Evolutionary conservation across 1,284 basidiomycete species (phyloP).

Genomic region (Microbotryomycetes sp.): DNA sequence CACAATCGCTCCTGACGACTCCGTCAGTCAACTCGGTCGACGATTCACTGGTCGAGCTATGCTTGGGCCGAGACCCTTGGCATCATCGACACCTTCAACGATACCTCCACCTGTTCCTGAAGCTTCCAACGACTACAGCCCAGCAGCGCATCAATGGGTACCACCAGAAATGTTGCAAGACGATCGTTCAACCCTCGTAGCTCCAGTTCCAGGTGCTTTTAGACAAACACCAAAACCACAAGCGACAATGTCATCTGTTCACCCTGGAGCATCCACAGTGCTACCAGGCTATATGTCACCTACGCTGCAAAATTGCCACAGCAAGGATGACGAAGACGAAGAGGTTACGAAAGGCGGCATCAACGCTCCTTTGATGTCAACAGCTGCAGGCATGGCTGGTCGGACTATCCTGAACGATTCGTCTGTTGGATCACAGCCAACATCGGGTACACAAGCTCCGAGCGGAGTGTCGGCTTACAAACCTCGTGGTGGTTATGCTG

Average conservation of each 20-base stretch:
- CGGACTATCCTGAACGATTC: too few species aligned
- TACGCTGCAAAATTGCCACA: too few species aligned
- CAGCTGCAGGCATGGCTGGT: neutral
- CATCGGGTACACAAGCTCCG: neutral
- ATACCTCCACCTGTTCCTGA: conserved; percentile 1
- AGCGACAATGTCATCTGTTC: neutral
- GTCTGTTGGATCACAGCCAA: too few species aligned
- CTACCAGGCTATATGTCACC: neutral
- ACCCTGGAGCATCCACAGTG: neutral
- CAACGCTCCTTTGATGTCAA: conserved; percentile 8
- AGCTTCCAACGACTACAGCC: conserved; percentile 2
- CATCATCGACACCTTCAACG: neutral
- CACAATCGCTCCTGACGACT: conserved; percentile 27
- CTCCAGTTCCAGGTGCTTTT: neutral
- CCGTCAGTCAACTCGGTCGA: conserved; percentile 27
- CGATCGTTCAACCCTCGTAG: conserved; percentile 18
- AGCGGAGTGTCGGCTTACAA: conserved; percentile 12
- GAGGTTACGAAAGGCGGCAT: neutral
- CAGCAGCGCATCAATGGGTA: conserved; percentile 11
- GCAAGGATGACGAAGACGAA: conserved; percentile 14
- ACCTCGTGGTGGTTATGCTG: conserved; percentile 19
- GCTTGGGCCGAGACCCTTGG: conserved; percentile 24
- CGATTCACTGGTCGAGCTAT: conserved; percentile 20
- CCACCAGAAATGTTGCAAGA: conserved; percentile 21
- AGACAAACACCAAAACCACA: neutral